Evolutionary conservation across 192 early-diverging fungal genomes (phyloP).

Genomic region (Coemansia sp.): DNA sequence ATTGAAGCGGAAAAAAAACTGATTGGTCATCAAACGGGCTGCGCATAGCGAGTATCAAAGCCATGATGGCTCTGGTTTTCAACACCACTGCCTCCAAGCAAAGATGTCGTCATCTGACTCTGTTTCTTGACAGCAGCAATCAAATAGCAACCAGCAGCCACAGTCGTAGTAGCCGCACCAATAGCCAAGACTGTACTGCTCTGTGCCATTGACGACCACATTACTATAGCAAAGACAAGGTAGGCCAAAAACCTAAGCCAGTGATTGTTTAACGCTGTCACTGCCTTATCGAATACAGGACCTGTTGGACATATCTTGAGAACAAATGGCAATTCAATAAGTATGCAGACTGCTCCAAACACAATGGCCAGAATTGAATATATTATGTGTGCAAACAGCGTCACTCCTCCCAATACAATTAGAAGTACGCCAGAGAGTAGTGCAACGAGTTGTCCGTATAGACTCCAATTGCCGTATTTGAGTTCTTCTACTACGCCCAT

Average conservation of each 20-base stretch:
- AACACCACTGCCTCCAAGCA: conserved; percentile 37
- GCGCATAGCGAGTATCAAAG: conserved; percentile 28
- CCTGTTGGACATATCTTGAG: conserved; percentile 47
- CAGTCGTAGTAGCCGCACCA: conserved; percentile 42
- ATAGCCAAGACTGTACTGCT: conserved; percentile 46
- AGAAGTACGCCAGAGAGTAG: conserved; percentile 50
- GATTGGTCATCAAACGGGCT: conserved; percentile 24
- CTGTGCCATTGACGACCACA: conserved; percentile 55
- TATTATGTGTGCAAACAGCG: conserved; percentile 39
- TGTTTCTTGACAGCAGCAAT: conserved; percentile 52
- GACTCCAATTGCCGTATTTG: conserved; percentile 45
- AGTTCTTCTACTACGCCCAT: conserved; percentile 52
- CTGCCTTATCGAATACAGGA: conserved; percentile 31
- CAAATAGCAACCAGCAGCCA: conserved; percentile 45
- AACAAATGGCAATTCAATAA: conserved; percentile 41
- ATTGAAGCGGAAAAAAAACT: no score
- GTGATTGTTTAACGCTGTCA: conserved; percentile 47
- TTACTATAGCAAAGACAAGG: conserved; percentile 49
- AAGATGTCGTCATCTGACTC: conserved; percentile 35
- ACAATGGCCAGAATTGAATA: conserved; percentile 54
- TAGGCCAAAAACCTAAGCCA: conserved; percentile 51
- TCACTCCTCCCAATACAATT: conserved; percentile 50
- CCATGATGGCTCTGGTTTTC: conserved; percentile 18
- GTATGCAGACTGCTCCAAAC: conserved; percentile 49
- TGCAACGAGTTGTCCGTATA: conserved; percentile 46